Evolutionary conservation across 1,284 basidiomycete species (phyloP), one percentile per base, ranked within the genome.

Genomic region (Vanrija sp.): DNA sequence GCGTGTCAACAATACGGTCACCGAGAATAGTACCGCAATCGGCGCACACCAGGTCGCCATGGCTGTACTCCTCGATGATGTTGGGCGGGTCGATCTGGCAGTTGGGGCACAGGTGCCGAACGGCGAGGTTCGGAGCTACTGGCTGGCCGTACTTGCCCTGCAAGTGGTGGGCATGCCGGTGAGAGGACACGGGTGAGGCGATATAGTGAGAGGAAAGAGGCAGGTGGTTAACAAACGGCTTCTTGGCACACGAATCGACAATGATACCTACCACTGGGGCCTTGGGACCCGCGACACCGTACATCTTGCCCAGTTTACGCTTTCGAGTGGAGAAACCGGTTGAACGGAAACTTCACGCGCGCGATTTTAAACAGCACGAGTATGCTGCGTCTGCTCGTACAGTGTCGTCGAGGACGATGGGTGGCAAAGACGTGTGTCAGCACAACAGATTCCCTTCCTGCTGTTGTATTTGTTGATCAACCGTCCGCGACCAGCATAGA

Each of bases 31-130:
- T 81, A 60, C 96, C 96, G 81, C 96, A 99, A 62, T 85, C 85
- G 62, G 89, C 92, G 78, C 96, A 99, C 4, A 77, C 95, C 64
- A 98, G 83, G 78, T 99, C 96, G 66, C 96, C 96, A 62, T 89
- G 89, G 67, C 90, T 88, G 78, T 96, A 98, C 78, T 98, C 93
- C 79, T 99, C 96, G 66, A 94, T 83, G 67, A 98, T 90, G 63
- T 95, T 87, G 15, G 92, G 91, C 65, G 90, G 89, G 56, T 90
- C 89, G 68, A 88, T 87, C 76, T 86, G 83, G 79, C 95, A 98
- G 68, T 98, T 92, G 22, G 91, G 93, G 71, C 95, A 98, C 63
- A 93, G 88, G 64, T 95, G 84, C 43, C 89, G 86, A 60, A 95
- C 89, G 51, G 89, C 87, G 53, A 94, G 82, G 75, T 95, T 73